Conservation (phyloP, 2,329 filamentous ascomycete species). For the Neofusicoccum umdonicola region DNA sequence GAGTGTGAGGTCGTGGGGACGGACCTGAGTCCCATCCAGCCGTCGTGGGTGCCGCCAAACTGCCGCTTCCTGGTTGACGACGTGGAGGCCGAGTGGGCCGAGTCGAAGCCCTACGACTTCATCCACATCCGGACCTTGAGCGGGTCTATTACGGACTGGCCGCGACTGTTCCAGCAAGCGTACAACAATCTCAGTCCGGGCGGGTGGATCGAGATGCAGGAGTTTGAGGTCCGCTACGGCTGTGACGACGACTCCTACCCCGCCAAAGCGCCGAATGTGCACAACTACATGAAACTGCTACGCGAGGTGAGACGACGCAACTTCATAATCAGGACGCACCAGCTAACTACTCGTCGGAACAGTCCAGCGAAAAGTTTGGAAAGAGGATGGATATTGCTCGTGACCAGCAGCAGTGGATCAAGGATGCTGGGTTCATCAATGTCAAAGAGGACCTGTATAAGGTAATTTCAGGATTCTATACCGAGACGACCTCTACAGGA, state of each 20-base stretch:
- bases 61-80: conserved; percentile 40
- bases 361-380: conserved; percentile 21
- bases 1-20: conserved; percentile 35
- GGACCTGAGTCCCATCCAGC: conserved; percentile 38
- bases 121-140: conserved; percentile 55
- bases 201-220: conserved; percentile 50
- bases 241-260: conserved; percentile 17
- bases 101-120: conserved; percentile 51
- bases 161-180: conserved; percentile 45
- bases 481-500: too few species aligned
- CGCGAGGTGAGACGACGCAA: background rate
- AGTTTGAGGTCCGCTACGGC: conserved; percentile 8
- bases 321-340: accelerated
- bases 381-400: conserved; percentile 38
- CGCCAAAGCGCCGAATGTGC: conserved; percentile 24
- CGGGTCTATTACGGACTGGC: conserved; percentile 55
- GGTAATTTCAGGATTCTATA: background rate
- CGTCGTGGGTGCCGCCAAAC: conserved; percentile 38
- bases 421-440: conserved; percentile 54
- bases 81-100: conserved; percentile 28
- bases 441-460: conserved; percentile 45
- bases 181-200: conserved; percentile 43
- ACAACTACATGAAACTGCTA: conserved; percentile 22
- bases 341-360: too few species aligned
- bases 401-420: conserved; percentile 43